phyloP scores from a whole-genome alignment of 441 rosid species.

The Hypseocharis bilobata region DNA sequence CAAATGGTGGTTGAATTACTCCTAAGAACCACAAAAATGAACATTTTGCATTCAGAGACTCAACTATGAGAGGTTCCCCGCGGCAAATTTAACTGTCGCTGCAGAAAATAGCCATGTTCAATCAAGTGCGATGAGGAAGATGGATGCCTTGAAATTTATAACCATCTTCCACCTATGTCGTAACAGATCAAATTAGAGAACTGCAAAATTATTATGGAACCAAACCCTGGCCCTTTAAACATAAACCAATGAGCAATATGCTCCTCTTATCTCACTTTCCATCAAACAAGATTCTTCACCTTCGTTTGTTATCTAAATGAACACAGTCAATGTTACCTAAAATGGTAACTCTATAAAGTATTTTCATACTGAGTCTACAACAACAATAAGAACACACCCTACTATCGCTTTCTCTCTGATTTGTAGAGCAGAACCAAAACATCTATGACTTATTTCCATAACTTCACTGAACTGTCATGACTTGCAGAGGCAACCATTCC shows the following conservation, averaged over 20 bases:
- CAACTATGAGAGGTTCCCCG: too few species aligned
- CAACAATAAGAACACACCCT: neutral
- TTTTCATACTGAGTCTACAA: neutral
- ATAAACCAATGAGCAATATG: neutral
- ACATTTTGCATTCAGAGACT: too few species aligned
- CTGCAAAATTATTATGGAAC: neutral
- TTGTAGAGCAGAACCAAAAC: neutral
- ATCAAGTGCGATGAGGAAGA: too few species aligned
- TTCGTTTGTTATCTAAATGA: neutral
- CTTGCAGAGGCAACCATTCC: conserved; percentile 64
- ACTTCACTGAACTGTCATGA: conserved; percentile 51
- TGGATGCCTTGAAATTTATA: too few species aligned
- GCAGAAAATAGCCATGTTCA: too few species aligned
- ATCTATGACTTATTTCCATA: conserved; percentile 42
- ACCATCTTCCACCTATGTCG: too few species aligned
- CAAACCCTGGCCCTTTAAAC: neutral
- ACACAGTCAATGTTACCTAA: neutral
- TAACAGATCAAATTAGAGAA: too few species aligned
- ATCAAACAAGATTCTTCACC: neutral
- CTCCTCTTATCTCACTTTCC: neutral
- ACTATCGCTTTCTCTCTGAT: neutral
- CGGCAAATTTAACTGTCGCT: too few species aligned
- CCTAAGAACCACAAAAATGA: too few species aligned
- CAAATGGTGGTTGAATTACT: too few species aligned
- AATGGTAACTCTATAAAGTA: neutral